phyloP scores from a whole-genome alignment of 2,329 filamentous ascomycete species.

The Fusarium hainanense region DNA sequence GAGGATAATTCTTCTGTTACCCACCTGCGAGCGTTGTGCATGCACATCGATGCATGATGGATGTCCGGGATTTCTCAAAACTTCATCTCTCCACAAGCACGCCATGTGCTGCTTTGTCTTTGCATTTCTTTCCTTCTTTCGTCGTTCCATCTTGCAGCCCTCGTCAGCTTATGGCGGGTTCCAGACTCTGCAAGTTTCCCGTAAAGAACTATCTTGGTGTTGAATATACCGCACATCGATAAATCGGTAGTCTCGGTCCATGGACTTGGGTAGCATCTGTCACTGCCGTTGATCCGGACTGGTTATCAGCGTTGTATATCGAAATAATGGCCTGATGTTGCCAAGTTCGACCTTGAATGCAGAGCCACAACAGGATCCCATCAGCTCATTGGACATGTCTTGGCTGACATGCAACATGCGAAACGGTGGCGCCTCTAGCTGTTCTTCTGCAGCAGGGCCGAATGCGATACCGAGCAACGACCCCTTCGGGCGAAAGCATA shows the following conservation, averaged over 20 bases:
- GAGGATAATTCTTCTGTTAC: too few species aligned
- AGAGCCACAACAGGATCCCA: constrained; percentile 8
- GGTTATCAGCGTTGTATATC: constrained; percentile 4
- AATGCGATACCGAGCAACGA: constrained; percentile 14
- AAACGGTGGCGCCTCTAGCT: constrained; percentile 12
- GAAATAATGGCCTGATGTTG: constrained; percentile 40
- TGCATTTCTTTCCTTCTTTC: constrained; percentile 4
- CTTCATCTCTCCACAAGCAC: constrained; percentile 10
- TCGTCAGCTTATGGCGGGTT: constrained; percentile 15
- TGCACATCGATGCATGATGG: constrained; percentile 25
- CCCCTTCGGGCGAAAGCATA: constrained; percentile 2
- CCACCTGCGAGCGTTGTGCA: not conserved
- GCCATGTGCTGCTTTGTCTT: constrained; percentile 1
- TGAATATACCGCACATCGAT: constrained; percentile 5
- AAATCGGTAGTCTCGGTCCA: constrained; percentile 10
- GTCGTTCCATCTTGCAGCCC: constrained; percentile 6
- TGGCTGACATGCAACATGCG: constrained; percentile 29
- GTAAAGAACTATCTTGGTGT: not conserved
- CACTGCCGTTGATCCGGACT: constrained; percentile 9
- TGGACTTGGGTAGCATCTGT: constrained; percentile 2
- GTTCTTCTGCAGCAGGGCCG: constrained; percentile 12
- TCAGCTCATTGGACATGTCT: constrained; percentile 28
- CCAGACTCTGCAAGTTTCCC: constrained; percentile 20
- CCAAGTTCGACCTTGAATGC: constrained; percentile 10
- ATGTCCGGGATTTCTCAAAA: constrained; percentile 12